These are phyloP conservation scores for Limnomonas spitsbergensis DNA, from an alignment of 139 green algal species.

Conservation along the genomic window DNA sequence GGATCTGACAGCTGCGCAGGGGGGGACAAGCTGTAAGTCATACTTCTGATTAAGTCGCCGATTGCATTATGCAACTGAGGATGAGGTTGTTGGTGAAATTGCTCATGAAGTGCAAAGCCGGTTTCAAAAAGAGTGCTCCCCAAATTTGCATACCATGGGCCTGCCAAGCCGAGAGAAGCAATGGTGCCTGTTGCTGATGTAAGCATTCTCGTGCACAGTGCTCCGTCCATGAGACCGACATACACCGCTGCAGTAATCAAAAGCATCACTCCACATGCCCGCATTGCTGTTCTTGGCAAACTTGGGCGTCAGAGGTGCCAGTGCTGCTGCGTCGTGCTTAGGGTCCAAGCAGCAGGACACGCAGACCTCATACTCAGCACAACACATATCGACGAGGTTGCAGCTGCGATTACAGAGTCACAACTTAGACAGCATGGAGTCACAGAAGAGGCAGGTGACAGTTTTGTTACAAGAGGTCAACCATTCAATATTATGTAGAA, in stretches of 20 bases:
- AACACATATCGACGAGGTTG: slow-evolving; percentile 61
- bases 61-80: too few relatives aligned
- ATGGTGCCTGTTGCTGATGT: slow-evolving; percentile 61
- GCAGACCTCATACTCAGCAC: slow-evolving; percentile 69
- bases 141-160: slow-evolving; percentile 23
- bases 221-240: slow-evolving; percentile 69
- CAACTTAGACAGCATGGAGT: too few relatives aligned
- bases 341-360: slow-evolving; percentile 79
- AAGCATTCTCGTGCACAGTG: slow-evolving; percentile 80
- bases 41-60: too few relatives aligned
- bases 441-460: not conserved
- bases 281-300: slow-evolving; percentile 46
- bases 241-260: slow-evolving; percentile 65
- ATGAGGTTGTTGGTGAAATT: not conserved
- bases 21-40: not conserved
- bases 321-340: slow-evolving; percentile 30
- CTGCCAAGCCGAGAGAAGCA: slow-evolving; percentile 67
- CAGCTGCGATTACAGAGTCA: slow-evolving; percentile 46
- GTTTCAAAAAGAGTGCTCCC: not conserved
- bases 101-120: not conserved
- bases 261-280: slow-evolving; percentile 54
- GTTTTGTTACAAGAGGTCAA: not conserved
- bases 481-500: too few relatives aligned
- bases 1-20: slow-evolving; percentile 46
- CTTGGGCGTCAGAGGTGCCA: slow-evolving; percentile 25